phyloP scores from a whole-genome alignment of 768 basidiomycete genomes.

The Tricholoma sp. region DNA sequence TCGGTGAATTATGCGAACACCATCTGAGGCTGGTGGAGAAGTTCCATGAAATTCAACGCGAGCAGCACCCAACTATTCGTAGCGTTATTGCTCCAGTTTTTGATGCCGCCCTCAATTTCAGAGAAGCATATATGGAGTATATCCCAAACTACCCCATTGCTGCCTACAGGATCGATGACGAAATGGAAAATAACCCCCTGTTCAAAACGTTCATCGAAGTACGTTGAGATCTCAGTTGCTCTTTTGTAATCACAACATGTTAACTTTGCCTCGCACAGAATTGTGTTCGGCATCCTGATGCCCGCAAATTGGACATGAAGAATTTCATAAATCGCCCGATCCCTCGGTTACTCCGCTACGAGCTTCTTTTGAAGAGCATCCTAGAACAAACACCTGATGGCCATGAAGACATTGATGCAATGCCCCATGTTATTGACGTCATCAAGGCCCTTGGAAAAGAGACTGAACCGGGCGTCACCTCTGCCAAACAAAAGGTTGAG shows the following conservation, averaged over 20 bases:
- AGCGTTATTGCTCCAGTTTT: conserved; percentile 81
- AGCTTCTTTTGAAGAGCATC: conserved; percentile 77
- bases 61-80: conserved; percentile 76
- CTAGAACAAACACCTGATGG: conserved; percentile 66
- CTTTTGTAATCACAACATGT: conserved; percentile 3
- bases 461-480: conserved; percentile 79
- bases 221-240: background rate
- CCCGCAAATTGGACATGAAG: conserved; percentile 86
- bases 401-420: conserved; percentile 77
- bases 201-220: conserved; percentile 86
- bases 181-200: conserved; percentile 72
- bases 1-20: conserved; percentile 66
- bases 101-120: conserved; percentile 88
- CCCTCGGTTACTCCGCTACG: conserved; percentile 84
- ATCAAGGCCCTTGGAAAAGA: conserved; percentile 85
- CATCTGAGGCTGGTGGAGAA: conserved; percentile 73
- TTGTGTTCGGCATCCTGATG: conserved; percentile 61
- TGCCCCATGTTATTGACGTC: conserved; percentile 82
- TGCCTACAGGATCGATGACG: conserved; percentile 81
- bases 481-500: conserved; percentile 85
- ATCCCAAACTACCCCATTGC: conserved; percentile 92
- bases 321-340: conserved; percentile 91
- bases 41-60: conserved; percentile 82
- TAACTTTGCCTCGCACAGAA: conserved; percentile 24
- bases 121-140: conserved; percentile 90